Base-by-base conservation (phyloP, 306 rosid genomes). In the Astragalus glycyphyllos region DNA sequence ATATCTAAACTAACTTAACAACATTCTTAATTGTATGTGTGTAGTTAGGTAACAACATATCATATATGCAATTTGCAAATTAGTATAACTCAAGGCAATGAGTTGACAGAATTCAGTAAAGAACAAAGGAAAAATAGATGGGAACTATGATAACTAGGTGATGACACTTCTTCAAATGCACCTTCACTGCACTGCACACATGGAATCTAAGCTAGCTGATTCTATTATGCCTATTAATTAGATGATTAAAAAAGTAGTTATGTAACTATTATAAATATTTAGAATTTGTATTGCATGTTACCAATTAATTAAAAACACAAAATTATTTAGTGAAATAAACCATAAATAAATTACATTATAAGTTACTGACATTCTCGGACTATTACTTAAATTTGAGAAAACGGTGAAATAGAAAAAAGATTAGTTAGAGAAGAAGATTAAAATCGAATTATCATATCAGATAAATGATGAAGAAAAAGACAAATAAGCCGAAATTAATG, bases 151-250 rank as follows among this genome's bases (percentile, higher is more conserved):
- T 26, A 48, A 32, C 38, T 10, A 71, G 57, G 20, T 31, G 69
- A 16, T 72, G 61, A 59, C 61, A 51, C 65, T 55, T 12, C 31
- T 11, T 47, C 61, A 41, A 60, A 20, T 16, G 60, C 15, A 35
- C 68, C 59, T 35, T 26, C 31, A 26, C 31, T 26, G 4, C 3
- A 26, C 31, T 26, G 11, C 29, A 17, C 26, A 46, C 48, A 17
- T 23, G 14, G 40, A 71, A 58, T 16, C 60, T 71, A 44, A 57
- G 20, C 57, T 16, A 58, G 58, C 37, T 46, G 57, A 69, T 69
- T 54, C 41, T 6, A 12, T 0, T 69, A 69, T 55, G 42, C 44
- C 74, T 17, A 8, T 26, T 26, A 26, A 26, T 26, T 26, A 26
- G 31, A 0, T 42, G 23, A 20, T 42, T 20, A 65, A 14, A 35